Percentiles rank a stretch among this genome's conserved stretches.
These are phyloP conservation scores for Smittium mucronatum DNA, from an alignment of 371 early-diverging fungal species.

Conservation along the genomic window DNA sequence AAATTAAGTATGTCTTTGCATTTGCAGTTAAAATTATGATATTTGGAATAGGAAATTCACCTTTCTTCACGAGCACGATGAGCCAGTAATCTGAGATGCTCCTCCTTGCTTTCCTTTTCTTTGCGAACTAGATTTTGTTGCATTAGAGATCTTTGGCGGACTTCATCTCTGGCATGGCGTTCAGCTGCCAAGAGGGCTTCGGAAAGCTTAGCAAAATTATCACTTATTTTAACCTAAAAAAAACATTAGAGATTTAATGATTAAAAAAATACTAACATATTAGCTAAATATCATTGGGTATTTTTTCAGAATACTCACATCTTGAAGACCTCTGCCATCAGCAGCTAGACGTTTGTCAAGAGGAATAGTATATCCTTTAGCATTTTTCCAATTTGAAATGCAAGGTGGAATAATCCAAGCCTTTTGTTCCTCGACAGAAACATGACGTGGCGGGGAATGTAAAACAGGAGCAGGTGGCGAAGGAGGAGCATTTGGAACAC, in stretches of 20 bases:
- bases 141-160: conserved; percentile 74
- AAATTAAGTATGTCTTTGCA: too few relatives aligned
- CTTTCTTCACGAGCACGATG: conserved; percentile 86
- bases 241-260: too few relatives aligned
- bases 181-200: conserved; percentile 91
- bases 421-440: conserved; percentile 84
- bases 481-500: conserved; percentile 73
- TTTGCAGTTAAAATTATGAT: too few relatives aligned
- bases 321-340: conserved; percentile 90
- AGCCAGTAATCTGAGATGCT: conserved; percentile 71
- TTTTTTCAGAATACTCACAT: too few relatives aligned
- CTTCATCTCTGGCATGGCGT: conserved; percentile 87
- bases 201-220: conserved; percentile 88
- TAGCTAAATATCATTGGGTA: too few relatives aligned
- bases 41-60: conserved; percentile 22
- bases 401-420: conserved; percentile 96
- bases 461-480: conserved; percentile 93
- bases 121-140: conserved; percentile 84
- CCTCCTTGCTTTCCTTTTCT: conserved; percentile 87
- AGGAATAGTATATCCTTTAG: conserved; percentile 95
- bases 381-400: conserved; percentile 97
- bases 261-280: too few relatives aligned
- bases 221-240: conserved; percentile 51
- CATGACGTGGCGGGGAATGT: conserved; percentile 92
- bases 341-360: conserved; percentile 95